Percentiles rank a stretch among this genome's conserved stretches.
These are phyloP conservation scores for Singerocomus rubriflavus DNA, from an alignment of 1,284 basidiomycete species.

Conservation along the genomic window DNA sequence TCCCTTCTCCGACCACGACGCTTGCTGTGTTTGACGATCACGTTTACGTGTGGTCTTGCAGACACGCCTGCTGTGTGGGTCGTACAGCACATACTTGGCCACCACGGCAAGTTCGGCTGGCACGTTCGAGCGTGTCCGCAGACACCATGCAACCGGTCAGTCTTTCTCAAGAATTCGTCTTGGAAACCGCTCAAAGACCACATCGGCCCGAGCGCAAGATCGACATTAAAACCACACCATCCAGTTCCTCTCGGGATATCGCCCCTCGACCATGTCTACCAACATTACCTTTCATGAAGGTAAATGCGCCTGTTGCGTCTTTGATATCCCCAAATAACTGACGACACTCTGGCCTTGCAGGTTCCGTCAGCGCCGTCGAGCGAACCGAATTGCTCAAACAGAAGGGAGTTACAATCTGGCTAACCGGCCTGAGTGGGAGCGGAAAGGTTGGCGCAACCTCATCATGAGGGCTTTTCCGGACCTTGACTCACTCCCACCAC, in stretches of 20 bases:
- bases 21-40: too few relatives aligned
- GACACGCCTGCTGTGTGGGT: too few relatives aligned
- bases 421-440: constrained; percentile 90
- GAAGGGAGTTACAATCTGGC: constrained; percentile 88
- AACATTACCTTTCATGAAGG: constrained; percentile 36
- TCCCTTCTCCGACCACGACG: too few relatives aligned
- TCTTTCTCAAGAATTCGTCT: constrained; percentile 17
- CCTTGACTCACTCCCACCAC: neutral
- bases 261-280: constrained; percentile 24
- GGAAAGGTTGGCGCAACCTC: constrained; percentile 65
- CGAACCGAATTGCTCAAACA: constrained; percentile 70
- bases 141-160: constrained; percentile 1
- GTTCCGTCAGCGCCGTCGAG: constrained; percentile 70
- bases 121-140: neutral
- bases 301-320: constrained; percentile 6
- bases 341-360: constrained; percentile 37
- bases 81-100: too few relatives aligned
- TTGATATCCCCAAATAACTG: neutral
- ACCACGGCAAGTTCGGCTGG: constrained; percentile 16
- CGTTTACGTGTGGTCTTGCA: too few relatives aligned
- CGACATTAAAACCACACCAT: constrained; percentile 10
- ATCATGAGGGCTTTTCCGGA: neutral
- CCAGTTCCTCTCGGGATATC: constrained; percentile 2
- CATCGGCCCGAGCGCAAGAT: neutral
- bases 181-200: neutral